Evolutionary conservation across 306 rosid genomes (phyloP).

Genomic region (Cucumis melo): DNA sequence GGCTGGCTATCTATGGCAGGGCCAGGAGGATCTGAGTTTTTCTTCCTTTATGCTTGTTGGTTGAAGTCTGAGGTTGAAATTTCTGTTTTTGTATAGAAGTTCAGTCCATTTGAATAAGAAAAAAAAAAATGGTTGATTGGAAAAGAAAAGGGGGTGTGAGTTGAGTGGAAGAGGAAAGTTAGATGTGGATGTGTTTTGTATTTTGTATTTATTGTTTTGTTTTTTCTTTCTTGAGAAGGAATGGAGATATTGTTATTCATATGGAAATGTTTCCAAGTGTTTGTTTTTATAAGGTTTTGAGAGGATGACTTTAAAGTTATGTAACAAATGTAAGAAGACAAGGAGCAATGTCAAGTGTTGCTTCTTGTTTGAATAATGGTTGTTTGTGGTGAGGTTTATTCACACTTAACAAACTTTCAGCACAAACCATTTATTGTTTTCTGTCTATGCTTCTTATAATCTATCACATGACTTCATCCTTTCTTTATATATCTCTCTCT

Average conservation of each 20-base stretch:
- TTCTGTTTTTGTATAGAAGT: neutral
- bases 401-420: neutral
- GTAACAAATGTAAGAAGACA: slow-evolving; percentile 4
- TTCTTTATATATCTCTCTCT: neutral
- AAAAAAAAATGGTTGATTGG: neutral
- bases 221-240: neutral
- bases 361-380: neutral
- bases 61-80: neutral
- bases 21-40: neutral
- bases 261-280: neutral
- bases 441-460: neutral
- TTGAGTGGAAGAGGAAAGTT: neutral
- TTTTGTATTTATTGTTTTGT: neutral
- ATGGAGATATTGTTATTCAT: neutral
- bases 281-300: neutral
- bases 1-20: neutral
- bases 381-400: neutral
- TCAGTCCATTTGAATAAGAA: neutral
- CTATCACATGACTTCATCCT: neutral
- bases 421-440: neutral
- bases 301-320: neutral
- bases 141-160: neutral
- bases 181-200: neutral
- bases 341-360: neutral
- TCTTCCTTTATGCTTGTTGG: neutral